Conservation (phyloP, 208 protist genomes). For the Spongospora subterranea region DNA sequence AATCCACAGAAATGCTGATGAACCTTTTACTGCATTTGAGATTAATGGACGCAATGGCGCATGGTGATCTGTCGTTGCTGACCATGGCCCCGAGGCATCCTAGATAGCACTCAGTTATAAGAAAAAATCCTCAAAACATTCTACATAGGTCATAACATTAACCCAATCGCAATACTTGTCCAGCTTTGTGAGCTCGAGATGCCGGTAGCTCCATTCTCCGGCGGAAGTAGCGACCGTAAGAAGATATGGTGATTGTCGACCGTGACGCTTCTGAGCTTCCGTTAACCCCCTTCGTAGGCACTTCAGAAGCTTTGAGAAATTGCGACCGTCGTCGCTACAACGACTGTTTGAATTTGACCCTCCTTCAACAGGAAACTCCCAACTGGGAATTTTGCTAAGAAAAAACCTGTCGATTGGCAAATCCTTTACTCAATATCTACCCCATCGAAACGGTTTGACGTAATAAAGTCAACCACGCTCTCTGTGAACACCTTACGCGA, state of each 20-base stretch:
- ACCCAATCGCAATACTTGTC: background rate
- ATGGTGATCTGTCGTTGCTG: slow-evolving; percentile 13
- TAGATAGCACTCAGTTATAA: background rate
- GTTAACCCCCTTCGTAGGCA: background rate
- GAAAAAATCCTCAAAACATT: background rate
- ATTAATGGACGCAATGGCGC: slow-evolving; percentile 18
- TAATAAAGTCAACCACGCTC: slow-evolving; percentile 40
- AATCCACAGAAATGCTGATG: background rate
- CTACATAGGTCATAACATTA: slow-evolving; percentile 34
- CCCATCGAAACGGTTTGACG: background rate
- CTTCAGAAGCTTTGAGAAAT: background rate
- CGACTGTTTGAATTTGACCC: background rate
- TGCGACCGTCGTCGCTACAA: background rate
- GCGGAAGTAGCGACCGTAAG: slow-evolving; percentile 10
- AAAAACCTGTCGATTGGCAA: background rate
- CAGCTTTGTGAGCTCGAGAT: background rate
- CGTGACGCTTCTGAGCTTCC: background rate
- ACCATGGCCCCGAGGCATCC: slow-evolving; percentile 36
- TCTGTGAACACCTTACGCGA: background rate
- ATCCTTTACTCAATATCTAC: slow-evolving; percentile 34
- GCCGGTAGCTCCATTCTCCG: background rate
- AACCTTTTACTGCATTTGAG: background rate
- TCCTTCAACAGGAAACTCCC: background rate
- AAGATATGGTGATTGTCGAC: background rate
- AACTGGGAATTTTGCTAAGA: background rate